These are phyloP conservation scores for Schoenoplectus triqueter DNA, from an alignment of 202 grass and related monocot species.

Conservation along the genomic window DNA sequence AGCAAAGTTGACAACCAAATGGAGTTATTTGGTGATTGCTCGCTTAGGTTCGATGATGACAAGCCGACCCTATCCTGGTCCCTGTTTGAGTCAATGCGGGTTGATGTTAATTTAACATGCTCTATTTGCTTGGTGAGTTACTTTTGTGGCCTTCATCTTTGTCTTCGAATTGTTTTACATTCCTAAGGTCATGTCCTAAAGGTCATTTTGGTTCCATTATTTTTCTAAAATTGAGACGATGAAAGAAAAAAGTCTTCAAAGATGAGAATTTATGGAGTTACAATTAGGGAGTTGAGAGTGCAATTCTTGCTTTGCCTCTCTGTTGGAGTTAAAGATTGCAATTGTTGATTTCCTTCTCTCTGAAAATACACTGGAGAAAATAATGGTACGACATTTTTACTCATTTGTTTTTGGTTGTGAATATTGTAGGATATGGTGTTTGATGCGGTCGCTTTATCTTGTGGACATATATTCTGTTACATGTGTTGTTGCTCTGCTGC, in stretches of 20 bases:
- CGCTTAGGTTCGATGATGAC: conserved; percentile 62
- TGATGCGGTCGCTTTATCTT: conserved; percentile 77
- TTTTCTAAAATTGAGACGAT: not conserved
- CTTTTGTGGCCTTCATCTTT: not conserved
- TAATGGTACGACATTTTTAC: not conserved
- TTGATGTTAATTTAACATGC: conserved; percentile 71
- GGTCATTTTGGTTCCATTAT: not conserved
- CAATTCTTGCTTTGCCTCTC: not conserved
- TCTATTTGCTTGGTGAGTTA: conserved; percentile 83
- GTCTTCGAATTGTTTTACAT: not conserved
- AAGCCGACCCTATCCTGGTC: conserved; percentile 67
- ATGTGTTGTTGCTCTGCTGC: conserved; percentile 77
- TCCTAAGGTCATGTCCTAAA: not conserved
- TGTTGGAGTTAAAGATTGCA: not conserved
- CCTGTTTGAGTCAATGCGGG: conserved; percentile 72
- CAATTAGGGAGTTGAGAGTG: not conserved
- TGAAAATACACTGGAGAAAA: not conserved
- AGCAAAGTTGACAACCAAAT: conserved; percentile 52
- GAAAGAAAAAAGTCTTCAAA: not conserved
- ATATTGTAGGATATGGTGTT: conserved; percentile 72
- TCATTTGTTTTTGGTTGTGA: conserved; percentile 21
- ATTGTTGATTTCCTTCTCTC: not conserved
- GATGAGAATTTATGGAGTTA: not conserved
- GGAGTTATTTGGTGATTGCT: conserved; percentile 72
- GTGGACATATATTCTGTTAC: conserved; percentile 87